These are phyloP conservation scores for Globisporangium abappressorium DNA, from an alignment of 352 stramenopile genomes.

Conservation along the genomic window DNA sequence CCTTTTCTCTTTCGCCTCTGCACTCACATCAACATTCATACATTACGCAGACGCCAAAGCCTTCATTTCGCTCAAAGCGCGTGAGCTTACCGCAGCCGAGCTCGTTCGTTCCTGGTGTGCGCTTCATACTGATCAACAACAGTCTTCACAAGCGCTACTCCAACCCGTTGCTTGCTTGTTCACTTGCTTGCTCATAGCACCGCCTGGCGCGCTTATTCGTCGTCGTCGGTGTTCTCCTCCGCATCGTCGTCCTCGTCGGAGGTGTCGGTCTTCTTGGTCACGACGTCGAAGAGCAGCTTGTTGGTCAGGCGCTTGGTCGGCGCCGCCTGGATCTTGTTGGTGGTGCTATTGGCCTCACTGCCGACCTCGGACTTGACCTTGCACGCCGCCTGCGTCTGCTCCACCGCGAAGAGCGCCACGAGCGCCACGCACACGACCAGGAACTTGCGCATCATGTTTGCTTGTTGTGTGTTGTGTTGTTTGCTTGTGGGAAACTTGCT, in stretches of 20 bases:
- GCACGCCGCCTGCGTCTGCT: slow-evolving; percentile 25
- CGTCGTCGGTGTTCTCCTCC: neutral
- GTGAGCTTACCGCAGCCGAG: neutral
- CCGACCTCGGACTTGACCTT: slow-evolving; percentile 29
- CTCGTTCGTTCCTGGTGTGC: neutral
- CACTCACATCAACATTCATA: slow-evolving; percentile 8
- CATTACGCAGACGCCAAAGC: slow-evolving; percentile 1
- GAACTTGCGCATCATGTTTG: slow-evolving; percentile 27
- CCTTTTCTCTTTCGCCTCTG: neutral
- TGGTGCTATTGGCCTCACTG: slow-evolving; percentile 11
- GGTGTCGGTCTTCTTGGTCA: slow-evolving; percentile 11
- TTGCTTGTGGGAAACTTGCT: neutral
- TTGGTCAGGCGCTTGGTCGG: slow-evolving; percentile 29
- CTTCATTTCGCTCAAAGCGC: neutral
- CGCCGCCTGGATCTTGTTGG: slow-evolving; percentile 34
- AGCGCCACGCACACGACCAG: slow-evolving; percentile 23
- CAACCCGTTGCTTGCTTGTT: neutral
- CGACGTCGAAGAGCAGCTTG: slow-evolving; percentile 32
- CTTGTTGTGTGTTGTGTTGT: slow-evolving; percentile 13
- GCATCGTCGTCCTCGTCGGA: slow-evolving; percentile 12
- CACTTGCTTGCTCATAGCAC: neutral
- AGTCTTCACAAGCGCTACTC: neutral
- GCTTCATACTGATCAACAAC: neutral
- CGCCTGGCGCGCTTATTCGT: neutral
- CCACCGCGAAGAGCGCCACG: slow-evolving; percentile 18